Evolutionary conservation across 2,329 filamentous ascomycete genomes (phyloP).

Genomic region (Sclerotinia trifoliorum): DNA sequence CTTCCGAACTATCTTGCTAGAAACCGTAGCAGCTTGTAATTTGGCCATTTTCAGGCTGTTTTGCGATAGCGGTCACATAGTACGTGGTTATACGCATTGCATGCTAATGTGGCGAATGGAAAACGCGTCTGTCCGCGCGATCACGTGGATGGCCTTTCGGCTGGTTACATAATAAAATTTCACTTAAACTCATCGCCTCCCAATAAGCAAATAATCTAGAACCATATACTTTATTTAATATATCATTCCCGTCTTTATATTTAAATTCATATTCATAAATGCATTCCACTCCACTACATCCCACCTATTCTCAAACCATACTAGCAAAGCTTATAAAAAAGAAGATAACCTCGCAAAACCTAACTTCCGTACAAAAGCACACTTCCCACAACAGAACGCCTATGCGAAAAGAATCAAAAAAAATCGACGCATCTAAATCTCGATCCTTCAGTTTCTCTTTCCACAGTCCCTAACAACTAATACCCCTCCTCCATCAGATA

Average conservation of each 20-base stretch:
- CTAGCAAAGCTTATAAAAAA: background rate
- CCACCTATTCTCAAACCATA: background rate
- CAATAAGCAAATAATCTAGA: background rate
- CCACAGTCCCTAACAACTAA: background rate
- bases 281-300: background rate
- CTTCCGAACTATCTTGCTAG: slow-evolving; percentile 44
- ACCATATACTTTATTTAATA: background rate
- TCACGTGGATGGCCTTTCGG: background rate
- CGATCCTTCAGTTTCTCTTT: no score
- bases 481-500: slow-evolving; percentile 40
- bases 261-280: background rate
- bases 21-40: slow-evolving; percentile 49
- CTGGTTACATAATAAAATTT: no score
- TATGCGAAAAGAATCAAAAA: background rate
- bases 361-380: background rate
- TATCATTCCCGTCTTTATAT: background rate
- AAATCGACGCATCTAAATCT: background rate
- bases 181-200: no score
- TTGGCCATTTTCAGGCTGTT: slow-evolving; percentile 31
- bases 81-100: background rate
- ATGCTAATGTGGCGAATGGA: no score
- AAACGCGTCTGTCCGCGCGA: background rate
- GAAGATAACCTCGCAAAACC: background rate
- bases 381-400: background rate
- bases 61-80: background rate